phyloP scores from a whole-genome alignment of 495 filamentous ascomycete species.

The Astrothelium subdiscretum region DNA sequence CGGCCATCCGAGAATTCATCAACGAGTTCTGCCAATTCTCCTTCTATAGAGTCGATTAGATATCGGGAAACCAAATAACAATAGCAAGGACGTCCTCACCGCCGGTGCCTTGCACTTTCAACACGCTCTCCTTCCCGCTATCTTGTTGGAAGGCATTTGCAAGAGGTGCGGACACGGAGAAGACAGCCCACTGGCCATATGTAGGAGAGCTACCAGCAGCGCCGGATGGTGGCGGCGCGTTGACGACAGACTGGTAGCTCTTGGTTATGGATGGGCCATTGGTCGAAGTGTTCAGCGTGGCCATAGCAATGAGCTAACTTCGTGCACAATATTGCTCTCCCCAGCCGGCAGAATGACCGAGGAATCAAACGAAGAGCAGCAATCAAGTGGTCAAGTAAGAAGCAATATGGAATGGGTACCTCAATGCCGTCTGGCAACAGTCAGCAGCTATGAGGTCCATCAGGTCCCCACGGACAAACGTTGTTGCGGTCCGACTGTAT shows the following conservation, averaged over 20 bases:
- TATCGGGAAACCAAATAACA: background rate
- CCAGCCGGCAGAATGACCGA: background rate
- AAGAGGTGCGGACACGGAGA: conserved; percentile 80
- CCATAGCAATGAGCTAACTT: conserved; percentile 46
- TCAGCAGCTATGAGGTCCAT: background rate
- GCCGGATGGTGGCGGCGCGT: conserved; percentile 54
- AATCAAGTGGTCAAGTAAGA: background rate
- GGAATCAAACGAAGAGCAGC: background rate
- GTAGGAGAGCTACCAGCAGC: conserved; percentile 54
- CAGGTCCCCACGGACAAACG: background rate
- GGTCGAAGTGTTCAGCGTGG: conserved; percentile 79
- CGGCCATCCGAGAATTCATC: conserved; percentile 96
- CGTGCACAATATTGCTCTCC: background rate
- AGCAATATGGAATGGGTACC: background rate
- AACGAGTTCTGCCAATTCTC: conserved; percentile 85
- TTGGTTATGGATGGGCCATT: conserved; percentile 86
- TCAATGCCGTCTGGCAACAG: too few species aligned
- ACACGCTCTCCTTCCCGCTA: conserved; percentile 75
- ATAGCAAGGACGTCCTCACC: conserved; percentile 36
- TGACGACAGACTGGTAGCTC: conserved; percentile 83
- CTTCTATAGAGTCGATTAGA: conserved; percentile 46
- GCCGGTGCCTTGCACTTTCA: conserved; percentile 88
- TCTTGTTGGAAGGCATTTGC: conserved; percentile 82
- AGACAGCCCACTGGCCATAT: conserved; percentile 80
- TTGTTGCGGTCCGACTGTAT: background rate